phyloP scores from a whole-genome alignment of 768 basidiomycete genomes.

The Tubosaeta brunneosetosa region DNA sequence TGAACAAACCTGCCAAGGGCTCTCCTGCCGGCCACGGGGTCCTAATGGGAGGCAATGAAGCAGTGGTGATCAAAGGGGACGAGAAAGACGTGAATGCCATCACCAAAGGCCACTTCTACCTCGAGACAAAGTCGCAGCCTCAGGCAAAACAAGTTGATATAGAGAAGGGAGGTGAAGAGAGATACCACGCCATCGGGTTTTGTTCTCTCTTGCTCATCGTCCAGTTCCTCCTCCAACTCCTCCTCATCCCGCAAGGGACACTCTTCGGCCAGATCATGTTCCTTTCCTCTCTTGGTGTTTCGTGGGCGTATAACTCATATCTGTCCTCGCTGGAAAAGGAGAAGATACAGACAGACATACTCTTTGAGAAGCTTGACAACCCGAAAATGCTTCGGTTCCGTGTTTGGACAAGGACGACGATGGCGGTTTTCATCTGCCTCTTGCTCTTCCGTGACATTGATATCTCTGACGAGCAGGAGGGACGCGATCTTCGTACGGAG shows the following conservation, averaged over 20 bases:
- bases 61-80: constrained; percentile 26
- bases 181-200: constrained; percentile 18
- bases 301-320: constrained; percentile 33
- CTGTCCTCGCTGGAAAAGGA: constrained; percentile 33
- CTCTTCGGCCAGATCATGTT: constrained; percentile 36
- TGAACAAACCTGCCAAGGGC: constrained; percentile 10
- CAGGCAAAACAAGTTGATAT: not conserved
- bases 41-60: constrained; percentile 9
- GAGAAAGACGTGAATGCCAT: constrained; percentile 27
- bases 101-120: constrained; percentile 27
- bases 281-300: constrained; percentile 25
- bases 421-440: constrained; percentile 22
- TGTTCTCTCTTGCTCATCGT: constrained; percentile 24
- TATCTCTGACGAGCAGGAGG: not conserved
- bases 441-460: constrained; percentile 11
- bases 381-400: not conserved
- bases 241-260: constrained; percentile 29
- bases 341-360: constrained; percentile 15
- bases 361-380: constrained; percentile 9
- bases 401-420: constrained; percentile 18
- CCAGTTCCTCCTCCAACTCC: constrained; percentile 32
- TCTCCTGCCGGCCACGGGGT: constrained; percentile 29
- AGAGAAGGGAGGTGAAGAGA: not conserved
- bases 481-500: not conserved
- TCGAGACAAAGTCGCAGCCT: constrained; percentile 1